These are phyloP conservation scores for Auxenochlorella pyrenoidosa DNA, from an alignment of 139 green algal genomes.

Conservation along the genomic window DNA sequence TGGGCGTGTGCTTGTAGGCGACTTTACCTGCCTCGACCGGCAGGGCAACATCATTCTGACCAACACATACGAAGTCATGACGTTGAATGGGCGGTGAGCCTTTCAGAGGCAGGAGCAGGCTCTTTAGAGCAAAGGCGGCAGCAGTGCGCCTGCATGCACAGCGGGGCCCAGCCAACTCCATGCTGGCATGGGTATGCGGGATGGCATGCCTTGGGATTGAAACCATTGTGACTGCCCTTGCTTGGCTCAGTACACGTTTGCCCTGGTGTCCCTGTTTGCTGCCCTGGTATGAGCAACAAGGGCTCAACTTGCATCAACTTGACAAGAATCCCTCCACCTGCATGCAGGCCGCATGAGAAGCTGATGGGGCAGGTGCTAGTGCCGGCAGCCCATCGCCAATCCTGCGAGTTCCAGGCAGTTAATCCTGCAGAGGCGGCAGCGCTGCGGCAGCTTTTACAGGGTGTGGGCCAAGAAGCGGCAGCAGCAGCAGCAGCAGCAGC, in stretches of 20 bases:
- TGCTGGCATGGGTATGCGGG: neutral
- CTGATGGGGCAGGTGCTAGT: constrained; percentile 33
- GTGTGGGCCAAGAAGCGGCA: neutral
- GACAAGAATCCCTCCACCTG: neutral
- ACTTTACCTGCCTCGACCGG: constrained; percentile 70
- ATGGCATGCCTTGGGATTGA: neutral
- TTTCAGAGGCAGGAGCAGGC: neutral
- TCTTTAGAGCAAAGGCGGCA: neutral
- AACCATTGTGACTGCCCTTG: too few relatives aligned
- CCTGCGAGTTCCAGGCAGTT: constrained; percentile 10
- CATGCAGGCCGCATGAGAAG: constrained; percentile 18
- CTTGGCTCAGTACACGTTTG: too few relatives aligned
- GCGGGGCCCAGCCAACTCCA: too few relatives aligned
- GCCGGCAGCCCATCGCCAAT: neutral
- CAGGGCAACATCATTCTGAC: constrained; percentile 75
- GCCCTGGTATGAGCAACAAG: neutral
- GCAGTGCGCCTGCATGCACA: neutral
- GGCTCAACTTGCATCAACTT: neutral
- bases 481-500: neutral
- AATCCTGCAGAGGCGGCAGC: neutral
- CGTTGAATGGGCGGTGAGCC: constrained; percentile 20
- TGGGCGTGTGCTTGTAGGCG: constrained; percentile 58
- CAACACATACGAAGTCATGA: constrained; percentile 48
- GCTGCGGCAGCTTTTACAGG: neutral
- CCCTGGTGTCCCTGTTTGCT: neutral